A percentile compares a stretch with the other conserved stretches of the same genome.
Evolutionary conservation across 257 asterid species (phyloP).

Genomic region (Solanum phureja): DNA sequence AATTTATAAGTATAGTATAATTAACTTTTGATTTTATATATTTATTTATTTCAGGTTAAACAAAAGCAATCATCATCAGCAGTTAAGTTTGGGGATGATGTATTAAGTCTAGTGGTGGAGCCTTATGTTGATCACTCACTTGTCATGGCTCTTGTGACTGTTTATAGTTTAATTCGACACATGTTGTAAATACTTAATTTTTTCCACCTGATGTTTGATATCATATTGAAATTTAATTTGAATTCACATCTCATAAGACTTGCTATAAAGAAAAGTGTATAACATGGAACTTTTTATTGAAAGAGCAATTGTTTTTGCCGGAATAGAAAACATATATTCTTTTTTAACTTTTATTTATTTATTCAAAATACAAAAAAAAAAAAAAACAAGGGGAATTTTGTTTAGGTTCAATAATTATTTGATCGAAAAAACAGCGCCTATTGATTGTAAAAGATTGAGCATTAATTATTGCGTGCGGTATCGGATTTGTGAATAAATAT

Average conservation of each 20-base stretch:
- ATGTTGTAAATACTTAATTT: background rate
- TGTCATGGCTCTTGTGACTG: slow-evolving; percentile 49
- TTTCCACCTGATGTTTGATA: background rate
- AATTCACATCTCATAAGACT: background rate
- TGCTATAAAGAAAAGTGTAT: background rate
- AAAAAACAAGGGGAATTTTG: too few species aligned
- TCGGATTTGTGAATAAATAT: too few species aligned
- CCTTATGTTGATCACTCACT: slow-evolving; percentile 40
- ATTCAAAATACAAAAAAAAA: too few species aligned
- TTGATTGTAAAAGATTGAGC: too few species aligned
- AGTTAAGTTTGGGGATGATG: slow-evolving; percentile 50
- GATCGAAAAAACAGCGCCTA: too few species aligned
- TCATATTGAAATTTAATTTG: background rate
- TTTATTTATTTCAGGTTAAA: slow-evolving; percentile 23
- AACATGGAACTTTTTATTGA: too few species aligned
- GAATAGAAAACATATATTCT: too few species aligned
- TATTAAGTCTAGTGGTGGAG: slow-evolving; percentile 43
- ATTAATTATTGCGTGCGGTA: too few species aligned
- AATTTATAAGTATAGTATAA: background rate
- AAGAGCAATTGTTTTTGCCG: too few species aligned
- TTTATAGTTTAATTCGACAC: slow-evolving; percentile 33
- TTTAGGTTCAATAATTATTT: too few species aligned
- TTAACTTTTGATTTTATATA: background rate
- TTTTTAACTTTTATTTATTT: too few species aligned
- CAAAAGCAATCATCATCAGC: slow-evolving; percentile 36